Base-by-base conservation (phyloP, 2,329 filamentous ascomycete genomes). In the Karstenula rhodostoma region DNA sequence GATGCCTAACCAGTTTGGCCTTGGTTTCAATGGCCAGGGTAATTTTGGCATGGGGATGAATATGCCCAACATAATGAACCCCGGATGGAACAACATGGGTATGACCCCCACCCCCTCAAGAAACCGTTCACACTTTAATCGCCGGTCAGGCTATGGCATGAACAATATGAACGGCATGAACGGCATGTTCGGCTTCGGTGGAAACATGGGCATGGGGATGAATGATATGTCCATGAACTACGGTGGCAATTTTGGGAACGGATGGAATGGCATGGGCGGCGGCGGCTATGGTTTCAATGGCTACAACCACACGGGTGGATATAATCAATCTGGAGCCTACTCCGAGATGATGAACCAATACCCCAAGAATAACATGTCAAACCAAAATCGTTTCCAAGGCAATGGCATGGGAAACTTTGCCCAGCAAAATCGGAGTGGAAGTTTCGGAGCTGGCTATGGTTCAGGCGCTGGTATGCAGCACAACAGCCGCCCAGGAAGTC, bases 31-130 rank as follows among this genome's bases (percentile, higher is more conserved):
- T 63, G 78, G 66, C 43, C 70, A 75, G 56, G 70, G 82, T 61
- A 80, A 79, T 63, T 88, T 89, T 51, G 69, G 84, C 27, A 62
- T 83, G 25, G 84, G 84, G 32, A 73, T 74, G 68, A 68, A 69
- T 48, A 76, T 77, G 73, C 56, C 69, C 8, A 83, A 82, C 69
- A 80, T 77, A 62, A 82, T 83, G 79, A 70, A 71, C 48, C 76
- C 78, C 73, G 79, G 77, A 87, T 92, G 89, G 90, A 91, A 88
- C 83, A 93, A 67, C 35, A 97, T 97, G 91, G 91, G 94, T 97
- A 87, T 76, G 91, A 84, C 50, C 10, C 33, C 27, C 33, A 37
- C 29, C 19, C 61, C 27, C 29, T 40, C 25, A 40, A 33, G 13
- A 19, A 4, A 55, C 60, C 64, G 68, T 49, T 56, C 56, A 42